Percentiles rank a stretch among this genome's conserved stretches.
phyloP scores from a whole-genome alignment of 2,329 filamentous ascomycete genomes.

The Fusarium cicatricum region DNA sequence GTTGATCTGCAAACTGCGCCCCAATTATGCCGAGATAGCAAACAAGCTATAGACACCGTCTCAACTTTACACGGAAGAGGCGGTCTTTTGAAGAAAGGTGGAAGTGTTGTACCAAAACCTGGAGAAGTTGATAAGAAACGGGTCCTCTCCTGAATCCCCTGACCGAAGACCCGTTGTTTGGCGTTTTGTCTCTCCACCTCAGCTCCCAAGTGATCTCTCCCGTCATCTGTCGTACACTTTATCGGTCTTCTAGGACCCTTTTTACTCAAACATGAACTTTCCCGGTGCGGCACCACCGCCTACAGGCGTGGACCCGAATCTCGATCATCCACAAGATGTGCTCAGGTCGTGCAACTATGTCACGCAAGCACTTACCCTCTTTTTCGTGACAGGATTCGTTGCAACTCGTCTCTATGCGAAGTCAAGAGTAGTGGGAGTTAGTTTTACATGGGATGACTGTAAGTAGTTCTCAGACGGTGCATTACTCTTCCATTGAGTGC shows the following conservation, averaged over 20 bases:
- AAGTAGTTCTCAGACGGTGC: not conserved
- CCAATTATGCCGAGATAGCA: no score
- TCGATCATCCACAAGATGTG: constrained; percentile 21
- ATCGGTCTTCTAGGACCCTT: not conserved
- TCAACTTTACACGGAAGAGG: no score
- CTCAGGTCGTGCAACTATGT: constrained; percentile 27
- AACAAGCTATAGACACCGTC: no score
- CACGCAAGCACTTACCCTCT: constrained; percentile 24
- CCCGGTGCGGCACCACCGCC: constrained; percentile 24
- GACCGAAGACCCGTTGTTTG: no score
- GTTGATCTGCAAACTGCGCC: no score
- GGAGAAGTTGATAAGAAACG: no score
- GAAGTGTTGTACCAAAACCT: no score
- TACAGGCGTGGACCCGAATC: constrained; percentile 14
- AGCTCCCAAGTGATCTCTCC: not conserved
- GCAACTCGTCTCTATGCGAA: constrained; percentile 23
- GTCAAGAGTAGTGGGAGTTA: constrained; percentile 19
- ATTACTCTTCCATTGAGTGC: not conserved
- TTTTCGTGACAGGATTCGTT: constrained; percentile 15
- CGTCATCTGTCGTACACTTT: not conserved
- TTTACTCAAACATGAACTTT: constrained; percentile 16
- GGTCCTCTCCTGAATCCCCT: no score
- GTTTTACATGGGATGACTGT: constrained; percentile 25
- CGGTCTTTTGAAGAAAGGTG: no score
- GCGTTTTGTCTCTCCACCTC: not conserved